Conservation (phyloP, 2,329 filamentous ascomycete genomes). For the Penicillium sclerotigenum region DNA sequence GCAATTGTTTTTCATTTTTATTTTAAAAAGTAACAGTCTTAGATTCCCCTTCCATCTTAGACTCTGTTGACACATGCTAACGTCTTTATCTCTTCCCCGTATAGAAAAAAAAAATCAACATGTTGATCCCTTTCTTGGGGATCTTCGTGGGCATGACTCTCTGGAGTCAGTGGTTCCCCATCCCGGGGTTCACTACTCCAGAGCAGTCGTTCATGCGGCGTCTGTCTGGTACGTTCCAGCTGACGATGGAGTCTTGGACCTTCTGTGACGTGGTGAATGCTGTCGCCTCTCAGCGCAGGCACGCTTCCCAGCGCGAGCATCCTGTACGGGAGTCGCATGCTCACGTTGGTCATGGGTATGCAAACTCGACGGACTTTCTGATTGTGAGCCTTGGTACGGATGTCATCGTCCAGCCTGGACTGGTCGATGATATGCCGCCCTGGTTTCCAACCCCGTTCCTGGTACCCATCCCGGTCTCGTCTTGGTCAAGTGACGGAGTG, state of each 20-base stretch:
- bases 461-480: conserved; percentile 2
- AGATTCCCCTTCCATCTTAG: background rate
- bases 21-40: background rate
- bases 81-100: background rate
- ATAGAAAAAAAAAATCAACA: conserved; percentile 6
- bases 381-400: background rate
- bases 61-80: background rate
- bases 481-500: background rate
- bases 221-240: conserved; percentile 14
- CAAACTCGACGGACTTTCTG: background rate
- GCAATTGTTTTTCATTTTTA: background rate
- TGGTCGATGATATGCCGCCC: background rate
- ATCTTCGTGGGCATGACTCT: conserved; percentile 22
- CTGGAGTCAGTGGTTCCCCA: conserved; percentile 23
- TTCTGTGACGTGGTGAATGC: conserved; percentile 15
- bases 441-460: background rate
- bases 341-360: background rate
- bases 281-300: background rate
- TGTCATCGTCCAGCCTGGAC: background rate
- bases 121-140: conserved; percentile 24
- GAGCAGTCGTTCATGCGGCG: conserved; percentile 17
- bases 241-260: conserved; percentile 14
- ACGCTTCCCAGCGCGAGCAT: background rate
- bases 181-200: conserved; percentile 21
- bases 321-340: background rate